A percentile compares a stretch with the other conserved stretches of the same genome.
Conservation (phyloP, 768 basidiomycete genomes). For the Phaeotremella fagi region DNA sequence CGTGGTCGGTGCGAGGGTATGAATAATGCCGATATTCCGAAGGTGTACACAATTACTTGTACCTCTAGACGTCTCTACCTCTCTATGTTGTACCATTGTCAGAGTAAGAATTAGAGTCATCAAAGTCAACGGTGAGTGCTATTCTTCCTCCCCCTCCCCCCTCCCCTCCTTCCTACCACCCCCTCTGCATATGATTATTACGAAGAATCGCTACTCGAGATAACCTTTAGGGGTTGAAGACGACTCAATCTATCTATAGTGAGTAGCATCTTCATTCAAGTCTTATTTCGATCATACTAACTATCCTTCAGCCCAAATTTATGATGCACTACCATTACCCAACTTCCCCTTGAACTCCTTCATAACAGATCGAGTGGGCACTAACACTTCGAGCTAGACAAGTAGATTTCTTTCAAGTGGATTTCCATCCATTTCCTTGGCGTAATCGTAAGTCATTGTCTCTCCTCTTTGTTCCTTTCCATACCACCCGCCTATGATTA, state of each 20-base stretch:
- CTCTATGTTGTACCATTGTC: background rate
- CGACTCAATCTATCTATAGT: conserved; percentile 45
- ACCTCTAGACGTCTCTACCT: background rate
- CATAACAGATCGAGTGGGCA: too few relatives aligned
- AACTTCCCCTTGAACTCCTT: background rate
- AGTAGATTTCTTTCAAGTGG: too few relatives aligned
- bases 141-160: background rate
- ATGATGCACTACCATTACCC: conserved; percentile 17
- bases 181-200: conserved; percentile 32
- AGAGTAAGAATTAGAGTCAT: background rate
- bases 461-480: background rate
- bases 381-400: too few relatives aligned
- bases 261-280: conserved; percentile 11
- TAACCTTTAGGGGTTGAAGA: conserved; percentile 28
- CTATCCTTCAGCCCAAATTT: conserved; percentile 32
- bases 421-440: too few relatives aligned
- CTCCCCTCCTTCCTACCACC: background rate
- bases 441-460: background rate
- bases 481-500: conserved; percentile 34
- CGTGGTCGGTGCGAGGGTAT: background rate
- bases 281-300: background rate
- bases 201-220: conserved; percentile 48
- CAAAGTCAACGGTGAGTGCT: background rate
- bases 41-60: too few relatives aligned
- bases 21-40: background rate